phyloP scores from a whole-genome alignment of 2,329 filamentous ascomycete genomes.

The Coleophoma eucalyptorum region DNA sequence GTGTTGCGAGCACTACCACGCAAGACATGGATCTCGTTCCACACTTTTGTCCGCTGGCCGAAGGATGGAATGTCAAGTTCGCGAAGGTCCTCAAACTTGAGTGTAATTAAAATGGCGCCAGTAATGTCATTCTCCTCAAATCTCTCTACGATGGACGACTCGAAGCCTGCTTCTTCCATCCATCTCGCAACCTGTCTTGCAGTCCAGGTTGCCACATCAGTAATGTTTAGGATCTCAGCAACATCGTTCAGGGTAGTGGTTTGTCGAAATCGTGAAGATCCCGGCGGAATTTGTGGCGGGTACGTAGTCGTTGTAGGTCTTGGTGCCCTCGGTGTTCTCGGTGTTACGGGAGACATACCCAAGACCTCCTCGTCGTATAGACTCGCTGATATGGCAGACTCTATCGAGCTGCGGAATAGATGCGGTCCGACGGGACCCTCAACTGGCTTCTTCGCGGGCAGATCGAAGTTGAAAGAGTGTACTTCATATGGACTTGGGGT shows the following conservation, averaged over 20 bases:
- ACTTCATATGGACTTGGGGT: slow-evolving; percentile 69
- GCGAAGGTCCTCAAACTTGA: slow-evolving; percentile 85
- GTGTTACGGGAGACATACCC: slow-evolving; percentile 70
- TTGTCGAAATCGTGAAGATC: slow-evolving; percentile 28
- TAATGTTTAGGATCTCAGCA: slow-evolving; percentile 52
- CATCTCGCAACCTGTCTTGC: slow-evolving; percentile 77
- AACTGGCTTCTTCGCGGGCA: slow-evolving; percentile 56
- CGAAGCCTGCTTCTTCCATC: slow-evolving; percentile 82
- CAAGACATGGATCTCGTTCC: slow-evolving; percentile 73
- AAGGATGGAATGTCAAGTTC: slow-evolving; percentile 80
- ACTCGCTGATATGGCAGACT: slow-evolving; percentile 48
- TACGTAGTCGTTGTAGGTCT: slow-evolving; percentile 12
- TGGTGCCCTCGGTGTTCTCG: slow-evolving; percentile 47
- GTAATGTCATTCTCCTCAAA: slow-evolving; percentile 93
- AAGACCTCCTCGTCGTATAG: slow-evolving; percentile 49
- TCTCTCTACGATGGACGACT: slow-evolving; percentile 71
- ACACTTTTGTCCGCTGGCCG: slow-evolving; percentile 73
- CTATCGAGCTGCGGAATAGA: slow-evolving; percentile 71
- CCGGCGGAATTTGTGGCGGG: slow-evolving; percentile 19
- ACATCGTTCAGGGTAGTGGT: slow-evolving; percentile 54
- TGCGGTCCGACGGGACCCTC: slow-evolving; percentile 83
- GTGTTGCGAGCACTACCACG: slow-evolving; percentile 50
- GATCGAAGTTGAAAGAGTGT: slow-evolving; percentile 57
- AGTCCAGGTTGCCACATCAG: slow-evolving; percentile 62
- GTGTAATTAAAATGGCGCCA: slow-evolving; percentile 79